Percentiles rank a stretch among this genome's conserved stretches.
Conservation (phyloP, 345 rosid genomes). For the Xanthoceras sorbifolium region DNA sequence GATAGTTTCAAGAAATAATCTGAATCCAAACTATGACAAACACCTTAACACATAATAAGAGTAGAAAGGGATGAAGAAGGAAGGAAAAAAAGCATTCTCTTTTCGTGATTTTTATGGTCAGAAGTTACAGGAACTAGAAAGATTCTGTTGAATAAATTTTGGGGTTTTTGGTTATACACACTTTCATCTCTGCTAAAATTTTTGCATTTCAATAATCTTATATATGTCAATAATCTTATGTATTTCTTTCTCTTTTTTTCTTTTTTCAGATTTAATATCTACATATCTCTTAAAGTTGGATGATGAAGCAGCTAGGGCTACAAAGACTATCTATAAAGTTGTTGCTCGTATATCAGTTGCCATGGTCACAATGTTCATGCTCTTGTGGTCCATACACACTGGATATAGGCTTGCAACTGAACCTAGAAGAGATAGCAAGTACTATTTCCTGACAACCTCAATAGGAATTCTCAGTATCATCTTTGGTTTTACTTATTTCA, state of each 20-base stretch:
- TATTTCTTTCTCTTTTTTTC: neutral
- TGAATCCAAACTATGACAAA: neutral
- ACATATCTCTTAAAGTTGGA: conserved; percentile 2
- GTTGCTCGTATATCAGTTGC: conserved; percentile 8
- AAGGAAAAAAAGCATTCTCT: too few species aligned
- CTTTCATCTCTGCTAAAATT: neutral
- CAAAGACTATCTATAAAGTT: conserved; percentile 10
- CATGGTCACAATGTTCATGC: conserved; percentile 14
- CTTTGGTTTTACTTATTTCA: conserved; percentile 34
- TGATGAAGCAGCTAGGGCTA: conserved; percentile 26
- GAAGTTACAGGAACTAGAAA: neutral
- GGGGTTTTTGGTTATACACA: neutral
- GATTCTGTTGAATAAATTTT: neutral
- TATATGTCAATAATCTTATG: neutral
- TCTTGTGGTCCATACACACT: conserved; percentile 29
- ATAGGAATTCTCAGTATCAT: conserved; percentile 31
- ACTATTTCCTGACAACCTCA: conserved; percentile 27
- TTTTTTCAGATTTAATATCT: conserved; percentile 3
- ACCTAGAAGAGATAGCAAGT: conserved; percentile 27
- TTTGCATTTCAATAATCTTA: neutral
- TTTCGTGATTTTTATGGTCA: too few species aligned
- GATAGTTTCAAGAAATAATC: neutral
- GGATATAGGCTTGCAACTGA: conserved; percentile 38
- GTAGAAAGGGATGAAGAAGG: neutral
- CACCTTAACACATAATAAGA: neutral